Evolutionary conservation across 2,329 filamentous ascomycete species (phyloP), one percentile per base, ranked within the genome.

Genomic region (Apiospora hydei): DNA sequence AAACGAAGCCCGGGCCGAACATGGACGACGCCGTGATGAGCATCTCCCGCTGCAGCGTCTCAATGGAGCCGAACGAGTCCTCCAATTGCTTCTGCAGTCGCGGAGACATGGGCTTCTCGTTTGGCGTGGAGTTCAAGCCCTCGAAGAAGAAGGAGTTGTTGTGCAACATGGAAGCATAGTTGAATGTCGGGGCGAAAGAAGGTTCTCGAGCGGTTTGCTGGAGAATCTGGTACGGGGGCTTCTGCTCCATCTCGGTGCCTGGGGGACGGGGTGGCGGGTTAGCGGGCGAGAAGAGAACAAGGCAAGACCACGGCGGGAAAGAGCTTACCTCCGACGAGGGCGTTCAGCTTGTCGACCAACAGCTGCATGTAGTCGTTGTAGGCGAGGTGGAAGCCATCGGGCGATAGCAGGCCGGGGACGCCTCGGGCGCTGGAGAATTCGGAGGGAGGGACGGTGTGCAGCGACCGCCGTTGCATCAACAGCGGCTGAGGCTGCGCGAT

Each of bases 1-100:
- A 99, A 80, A 98, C 93, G 84, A 97, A 98, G 75, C 96, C 96
- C 0, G 96, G 95, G 71, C 96, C 96, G 85, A 99, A 98, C 95
- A 98, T 98, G 84, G 91, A 89, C 76, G 90, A 88, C 72, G 96
- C 96, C 53, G 93, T 97, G 75, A 91, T 86, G 79, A 96, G 83
- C 83, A 99, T 91, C 81, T 96, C 93, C 77, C 88, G 87, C 80
- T 91, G 91, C 72, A 99, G 90, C 43, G 93, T 95, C 75, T 97
- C 93, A 77, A 97, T 86, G 77, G 92, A 94, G 80, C 93, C 92
- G 85, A 98, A 98, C 78, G 90, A 90, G 76, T 85, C 84, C 78
- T 89, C 86, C 77, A 98, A 90, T 71, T 88, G 86, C 72, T 80
- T 76, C 77, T 86, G 82, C 73, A 97, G 88, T 61, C 67, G 71